phyloP scores from a whole-genome alignment of 169 alveolate species.

The Cryptosporidium sp. region DNA sequence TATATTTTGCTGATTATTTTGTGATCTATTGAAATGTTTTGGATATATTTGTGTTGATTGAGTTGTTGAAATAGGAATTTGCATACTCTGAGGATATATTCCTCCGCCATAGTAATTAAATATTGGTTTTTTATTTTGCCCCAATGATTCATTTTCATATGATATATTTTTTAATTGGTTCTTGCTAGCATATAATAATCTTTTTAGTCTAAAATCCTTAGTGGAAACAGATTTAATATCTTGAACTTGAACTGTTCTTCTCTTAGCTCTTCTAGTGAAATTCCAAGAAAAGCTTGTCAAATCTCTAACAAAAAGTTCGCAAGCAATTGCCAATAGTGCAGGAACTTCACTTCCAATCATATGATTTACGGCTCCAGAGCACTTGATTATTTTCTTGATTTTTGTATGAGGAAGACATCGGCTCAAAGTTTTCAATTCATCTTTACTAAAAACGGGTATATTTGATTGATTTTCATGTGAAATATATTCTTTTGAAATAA shows the following conservation, averaged over 20 bases:
- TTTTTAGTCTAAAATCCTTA: slow-evolving; percentile 15
- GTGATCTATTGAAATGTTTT: background rate
- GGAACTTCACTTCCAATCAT: slow-evolving; percentile 67
- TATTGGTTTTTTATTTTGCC: background rate
- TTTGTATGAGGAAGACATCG: slow-evolving; percentile 55
- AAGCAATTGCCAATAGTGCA: slow-evolving; percentile 59
- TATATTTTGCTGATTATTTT: background rate
- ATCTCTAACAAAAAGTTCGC: slow-evolving; percentile 55
- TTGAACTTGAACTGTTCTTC: slow-evolving; percentile 48
- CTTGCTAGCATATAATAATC: background rate
- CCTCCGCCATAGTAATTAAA: background rate
- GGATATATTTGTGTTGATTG: background rate
- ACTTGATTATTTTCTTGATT: slow-evolving; percentile 32
- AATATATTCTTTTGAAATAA: background rate
- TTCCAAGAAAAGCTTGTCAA: slow-evolving; percentile 36
- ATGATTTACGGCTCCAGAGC: slow-evolving; percentile 43
- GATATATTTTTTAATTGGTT: background rate
- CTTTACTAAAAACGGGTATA: slow-evolving; percentile 24
- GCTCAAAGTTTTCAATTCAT: slow-evolving; percentile 39
- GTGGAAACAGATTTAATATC: slow-evolving; percentile 33
- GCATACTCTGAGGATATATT: background rate
- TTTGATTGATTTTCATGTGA: background rate
- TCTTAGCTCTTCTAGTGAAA: slow-evolving; percentile 30
- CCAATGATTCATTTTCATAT: background rate
- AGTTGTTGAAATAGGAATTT: background rate